Conservation (phyloP, 169 alveolate genomes). For the Plasmodium sp. region DNA sequence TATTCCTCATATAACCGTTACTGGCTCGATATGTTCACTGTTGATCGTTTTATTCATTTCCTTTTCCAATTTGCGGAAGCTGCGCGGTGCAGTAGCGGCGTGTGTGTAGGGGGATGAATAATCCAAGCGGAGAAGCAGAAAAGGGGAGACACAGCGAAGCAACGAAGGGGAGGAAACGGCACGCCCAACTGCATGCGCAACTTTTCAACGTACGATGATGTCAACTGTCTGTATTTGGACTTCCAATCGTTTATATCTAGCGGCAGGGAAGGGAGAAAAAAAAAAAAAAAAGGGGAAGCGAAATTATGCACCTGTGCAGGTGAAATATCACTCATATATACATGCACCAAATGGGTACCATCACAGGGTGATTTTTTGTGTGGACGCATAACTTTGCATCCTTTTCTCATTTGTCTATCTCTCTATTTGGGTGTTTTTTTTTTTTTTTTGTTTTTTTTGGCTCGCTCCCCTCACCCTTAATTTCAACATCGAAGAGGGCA, state of each 20-base stretch:
- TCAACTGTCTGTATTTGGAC: slow-evolving; percentile 24
- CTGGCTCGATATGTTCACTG: slow-evolving; percentile 28
- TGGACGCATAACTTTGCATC: not conserved
- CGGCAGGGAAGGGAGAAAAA: not conserved
- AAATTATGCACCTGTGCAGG: not conserved
- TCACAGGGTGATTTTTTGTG: not conserved
- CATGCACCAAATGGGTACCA: not conserved
- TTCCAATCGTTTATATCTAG: slow-evolving; percentile 63
- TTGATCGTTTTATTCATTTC: slow-evolving; percentile 35
- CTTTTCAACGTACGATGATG: slow-evolving; percentile 28
- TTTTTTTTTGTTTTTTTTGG: not conserved
- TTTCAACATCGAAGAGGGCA: not conserved
- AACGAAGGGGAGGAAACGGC: not conserved
- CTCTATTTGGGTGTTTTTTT: not conserved
- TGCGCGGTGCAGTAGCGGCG: not conserved
- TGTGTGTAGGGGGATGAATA: not conserved
- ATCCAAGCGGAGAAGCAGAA: not conserved
- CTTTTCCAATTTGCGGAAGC: slow-evolving; percentile 55
- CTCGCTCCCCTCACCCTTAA: slow-evolving; percentile 14
- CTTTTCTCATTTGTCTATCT: not conserved
- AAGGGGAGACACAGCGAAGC: not conserved
- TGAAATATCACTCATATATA: not conserved
- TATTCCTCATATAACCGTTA: slow-evolving; percentile 17
- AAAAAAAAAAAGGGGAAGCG: not conserved
- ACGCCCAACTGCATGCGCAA: not conserved